Evolutionary conservation across 75 land plant genomes (phyloP), one percentile per base, ranked within the genome.

Genomic region (Selaginella moellendorffii): DNA sequence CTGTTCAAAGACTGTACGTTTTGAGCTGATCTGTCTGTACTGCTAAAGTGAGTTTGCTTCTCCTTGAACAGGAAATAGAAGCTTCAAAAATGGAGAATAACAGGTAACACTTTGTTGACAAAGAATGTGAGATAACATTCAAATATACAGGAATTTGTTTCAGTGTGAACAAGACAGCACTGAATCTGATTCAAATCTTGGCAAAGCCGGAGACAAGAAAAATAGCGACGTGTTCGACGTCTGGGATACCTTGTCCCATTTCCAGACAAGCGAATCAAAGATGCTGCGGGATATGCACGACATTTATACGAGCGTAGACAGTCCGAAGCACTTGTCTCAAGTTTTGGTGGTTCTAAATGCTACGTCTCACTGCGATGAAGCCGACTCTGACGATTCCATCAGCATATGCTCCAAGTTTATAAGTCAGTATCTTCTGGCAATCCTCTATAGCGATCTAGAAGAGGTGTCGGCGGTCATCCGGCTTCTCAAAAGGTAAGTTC

Each of bases 381-480:
- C 5, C 14, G 46, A 5, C 14, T 5, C 14, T 36, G 5, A 36
- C 14, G 46, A 23, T 12, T 60, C 64, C 1, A 20, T 71, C 51
- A 30, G 63, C 18, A 63, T 52, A 14, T 74, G 66, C 52, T 52
- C 65, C 22, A 61, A 74, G 65, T 42, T 74, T 27, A 22, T 68
- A 0, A 68, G 61, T 30, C 72, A 74, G 42, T 74, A 74, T 69
- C 30, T 71, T 18, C 72, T 29, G 24, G 14, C 29, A 1, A 53
- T 29, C 29, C 31, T 69, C 5, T 28, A 59, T 17, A 28, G 29
- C 10, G 31, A 69, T 51, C 28, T 74, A 53, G 76, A 74, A 52
- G 76, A 74, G 65, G 72, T 73, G 5, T 58, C 56, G n/a, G n/a
- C 54, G 54, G 27, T 66, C 18, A 29, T 65, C 27, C 69, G 69